A percentile compares a stretch with the other conserved stretches of the same genome.
phyloP scores from a whole-genome alignment of 1,284 basidiomycete species.

The Sporisorium sorghi region DNA sequence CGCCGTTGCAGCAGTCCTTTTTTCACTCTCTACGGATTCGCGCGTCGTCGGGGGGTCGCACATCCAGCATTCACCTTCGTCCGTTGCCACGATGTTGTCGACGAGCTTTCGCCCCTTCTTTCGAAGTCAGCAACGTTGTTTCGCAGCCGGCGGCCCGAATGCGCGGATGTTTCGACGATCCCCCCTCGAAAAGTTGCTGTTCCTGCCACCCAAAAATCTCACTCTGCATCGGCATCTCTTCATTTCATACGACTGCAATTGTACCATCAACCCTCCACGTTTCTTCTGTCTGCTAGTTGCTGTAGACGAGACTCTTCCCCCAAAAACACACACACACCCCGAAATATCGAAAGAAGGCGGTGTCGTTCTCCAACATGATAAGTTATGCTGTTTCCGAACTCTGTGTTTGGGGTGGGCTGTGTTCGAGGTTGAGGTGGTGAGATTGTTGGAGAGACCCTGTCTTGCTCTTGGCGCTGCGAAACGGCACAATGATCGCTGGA shows the following conservation, averaged over 20 bases:
- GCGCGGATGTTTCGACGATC: too few relatives aligned
- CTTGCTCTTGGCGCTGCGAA: too few relatives aligned
- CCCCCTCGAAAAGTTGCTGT: too few relatives aligned
- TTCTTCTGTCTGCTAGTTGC: slow-evolving; percentile 12
- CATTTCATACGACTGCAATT: slow-evolving; percentile 34
- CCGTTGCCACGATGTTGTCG: slow-evolving; percentile 17
- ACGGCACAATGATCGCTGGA: too few relatives aligned
- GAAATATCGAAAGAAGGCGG: slow-evolving; percentile 57
- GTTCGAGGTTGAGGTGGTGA: background rate
- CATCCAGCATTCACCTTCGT: slow-evolving; percentile 11
- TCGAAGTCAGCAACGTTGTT: slow-evolving; percentile 33
- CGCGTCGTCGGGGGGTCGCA: background rate
- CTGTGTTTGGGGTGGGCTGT: background rate
- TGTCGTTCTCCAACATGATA: slow-evolving; percentile 33
- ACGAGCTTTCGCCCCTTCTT: slow-evolving; percentile 54
- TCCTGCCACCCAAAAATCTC: slow-evolving; percentile 9
- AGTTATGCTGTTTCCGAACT: slow-evolving; percentile 31
- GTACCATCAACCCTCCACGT: slow-evolving; percentile 50
- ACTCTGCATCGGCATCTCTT: slow-evolving; percentile 30
- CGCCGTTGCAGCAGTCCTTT: slow-evolving; percentile 29
- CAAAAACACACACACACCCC: slow-evolving; percentile 23
- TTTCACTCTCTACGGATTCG: slow-evolving; percentile 9
- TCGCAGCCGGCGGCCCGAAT: slow-evolving; percentile 28
- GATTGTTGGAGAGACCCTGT: background rate
- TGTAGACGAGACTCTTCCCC: too few relatives aligned